Evolutionary conservation across 2,329 filamentous ascomycete species (phyloP), one percentile per base, ranked within the genome.

Genomic region (Pseudogymnoascus sp.): DNA sequence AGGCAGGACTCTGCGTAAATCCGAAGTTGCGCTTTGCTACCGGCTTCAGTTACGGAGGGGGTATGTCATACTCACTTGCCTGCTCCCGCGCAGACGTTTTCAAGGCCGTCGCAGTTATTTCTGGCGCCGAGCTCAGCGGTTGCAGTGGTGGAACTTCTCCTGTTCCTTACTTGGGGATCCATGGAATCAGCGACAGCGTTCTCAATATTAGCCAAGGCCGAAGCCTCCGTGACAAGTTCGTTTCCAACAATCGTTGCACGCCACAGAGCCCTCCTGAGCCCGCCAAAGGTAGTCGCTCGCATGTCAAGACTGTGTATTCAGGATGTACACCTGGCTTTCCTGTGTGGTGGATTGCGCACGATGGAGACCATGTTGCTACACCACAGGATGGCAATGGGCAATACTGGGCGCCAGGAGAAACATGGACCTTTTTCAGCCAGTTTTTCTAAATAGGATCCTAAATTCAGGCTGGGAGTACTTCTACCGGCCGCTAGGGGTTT

Each of bases 161-260:
- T 1, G 69, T 77, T 63, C 72, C 74, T 1, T 75, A 72, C 62
- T 72, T 75, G 39, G 73, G 70, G 14, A 72, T 75, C 63, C 75
- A 77, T 62, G 75, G 76, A 39, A 69, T 73, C 10, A 69, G 66
- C 16, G 77, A 79, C 64, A 63, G 65, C n/a, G 73, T 76, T 6
- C 70, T 78, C 5, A 69, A 71, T 23, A 73, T 78, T 36, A 65
- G 68, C 5, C 65, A 64, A 7, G 76, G 76, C 25, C 65, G 72
- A 6, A 60, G 68, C 64, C 69, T 78, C 65, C 72, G 75, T 6
- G 75, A 78, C 63, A 71, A 69, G 39, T 78, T 78, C 65, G 72
- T 75, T 13, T 65, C 62, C 48, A 75, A 77, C 62, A 79, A 78
- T 61, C 73, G 74, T 6, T 79, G 57, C 51, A n/a, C 19, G n/a